These are phyloP conservation scores for Aureobasidium pullulans DNA, from an alignment of 2,329 filamentous ascomycete species.

Conservation along the genomic window DNA sequence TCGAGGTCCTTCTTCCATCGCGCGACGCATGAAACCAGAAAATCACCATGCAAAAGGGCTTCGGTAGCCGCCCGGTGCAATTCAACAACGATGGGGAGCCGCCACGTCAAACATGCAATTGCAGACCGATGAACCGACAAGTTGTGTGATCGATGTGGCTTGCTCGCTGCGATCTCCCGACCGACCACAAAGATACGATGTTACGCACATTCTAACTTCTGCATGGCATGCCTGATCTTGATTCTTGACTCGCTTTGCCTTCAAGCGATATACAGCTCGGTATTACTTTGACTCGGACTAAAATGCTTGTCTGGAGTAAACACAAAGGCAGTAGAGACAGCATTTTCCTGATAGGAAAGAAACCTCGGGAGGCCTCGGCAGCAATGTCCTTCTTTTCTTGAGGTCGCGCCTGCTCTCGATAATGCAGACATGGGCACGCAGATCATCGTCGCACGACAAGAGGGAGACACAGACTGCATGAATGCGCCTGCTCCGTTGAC, in stretches of 20 bases:
- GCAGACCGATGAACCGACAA: neutral
- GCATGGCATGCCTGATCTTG: slow-evolving; percentile 1
- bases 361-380: neutral
- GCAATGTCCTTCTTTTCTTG: neutral
- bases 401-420: neutral
- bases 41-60: neutral
- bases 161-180: neutral
- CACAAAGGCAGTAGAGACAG: neutral
- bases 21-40: neutral
- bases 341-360: neutral
- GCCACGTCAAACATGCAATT: neutral
- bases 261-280: neutral
- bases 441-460: neutral
- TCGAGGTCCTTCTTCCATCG: neutral
- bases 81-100: neutral
- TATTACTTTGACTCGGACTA: neutral
- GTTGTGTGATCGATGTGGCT: neutral
- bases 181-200: no score
- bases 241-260: neutral
- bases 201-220: neutral
- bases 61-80: neutral
- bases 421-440: neutral
- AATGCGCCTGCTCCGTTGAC: neutral
- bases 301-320: neutral
- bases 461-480: slow-evolving; percentile 6